Base-by-base conservation (phyloP, 305 asterid genomes). In the Ilex paraguariensis region DNA sequence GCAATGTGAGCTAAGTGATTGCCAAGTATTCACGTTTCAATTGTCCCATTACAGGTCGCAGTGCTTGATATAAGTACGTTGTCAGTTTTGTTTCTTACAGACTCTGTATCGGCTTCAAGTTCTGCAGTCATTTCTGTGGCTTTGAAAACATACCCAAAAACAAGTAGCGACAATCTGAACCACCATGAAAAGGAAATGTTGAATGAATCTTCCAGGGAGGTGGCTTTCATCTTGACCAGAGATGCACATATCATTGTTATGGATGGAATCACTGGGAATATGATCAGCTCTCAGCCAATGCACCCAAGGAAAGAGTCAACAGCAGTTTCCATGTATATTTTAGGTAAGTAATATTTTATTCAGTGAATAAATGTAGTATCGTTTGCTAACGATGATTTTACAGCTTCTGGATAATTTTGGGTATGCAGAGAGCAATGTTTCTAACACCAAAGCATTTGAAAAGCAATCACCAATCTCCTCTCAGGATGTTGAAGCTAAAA, bases 61-160 rank as follows among this genome's bases (percentile, higher is more conserved):
- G 81, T 94, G 78, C 79, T 94, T 64, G 95, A 88, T 71, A 73
- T 84, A 69, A 71, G 77, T 66, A 76, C 95, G 48, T 77, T 75
- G 51, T 82, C 97, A 70, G 88, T 86, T 74, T 69, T 90, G 69
- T 86, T 73, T 79, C 57, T 91, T 70, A 75, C 85, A 6, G 95
- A 93, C 81, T 62, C 70, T 67, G 60, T 79, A 60, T 70, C 83
- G 46, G 75, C 79, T 79, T 79, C 88, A 60, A 74, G 55, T 63
- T 81, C 96, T 56, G 70, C 95, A 45, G 57, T 86, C 82, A 76
- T 70, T 54, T 87, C 88, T 44, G 63, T 93, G 70, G 79, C 84
- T 51, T 70, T 86, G 76, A 71, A 65, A 74, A 68, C 79, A 57
- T 70, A 67, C 61, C 64, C 66, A 28, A 70, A 71, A 67, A 61